phyloP scores from a whole-genome alignment of 1,139 yeast species.

The Zygoascus meyerae region DNA sequence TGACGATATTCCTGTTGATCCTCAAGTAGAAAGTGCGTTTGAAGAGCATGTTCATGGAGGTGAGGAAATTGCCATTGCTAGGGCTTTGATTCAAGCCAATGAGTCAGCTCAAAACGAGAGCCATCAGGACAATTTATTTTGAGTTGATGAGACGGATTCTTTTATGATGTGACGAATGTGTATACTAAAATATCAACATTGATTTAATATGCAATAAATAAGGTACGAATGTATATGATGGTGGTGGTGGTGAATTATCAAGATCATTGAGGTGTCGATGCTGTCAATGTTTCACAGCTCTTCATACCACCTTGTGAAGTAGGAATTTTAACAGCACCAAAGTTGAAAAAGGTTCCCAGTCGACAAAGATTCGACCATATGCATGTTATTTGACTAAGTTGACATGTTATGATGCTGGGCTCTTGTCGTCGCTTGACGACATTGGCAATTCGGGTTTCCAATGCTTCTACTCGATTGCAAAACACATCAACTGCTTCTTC shows the following conservation, averaged over 20 bases:
- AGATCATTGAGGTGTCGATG: no score
- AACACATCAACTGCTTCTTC: constrained; percentile 61
- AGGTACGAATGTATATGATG: no score
- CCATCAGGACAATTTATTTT: constrained; percentile 20
- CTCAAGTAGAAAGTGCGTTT: constrained; percentile 52
- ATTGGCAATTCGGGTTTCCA: constrained; percentile 32
- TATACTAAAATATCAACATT: no score
- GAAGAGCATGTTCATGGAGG: constrained; percentile 42
- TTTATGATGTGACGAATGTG: no score
- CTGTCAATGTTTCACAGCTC: no score
- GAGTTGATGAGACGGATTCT: neutral
- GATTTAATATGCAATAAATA: no score
- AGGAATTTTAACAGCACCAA: no score
- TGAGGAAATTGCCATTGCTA: constrained; percentile 59
- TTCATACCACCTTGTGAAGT: no score
- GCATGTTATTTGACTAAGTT: neutral
- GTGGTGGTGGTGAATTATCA: no score
- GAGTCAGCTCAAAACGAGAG: constrained; percentile 31
- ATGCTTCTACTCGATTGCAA: constrained; percentile 38
- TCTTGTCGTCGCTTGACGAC: constrained; percentile 6
- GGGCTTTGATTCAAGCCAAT: constrained; percentile 60
- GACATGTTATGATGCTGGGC: neutral
- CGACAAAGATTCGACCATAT: no score
- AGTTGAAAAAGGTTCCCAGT: no score
- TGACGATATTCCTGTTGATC: constrained; percentile 48